phyloP scores from a whole-genome alignment of 306 rosid genomes.

The Quercus rubra region DNA sequence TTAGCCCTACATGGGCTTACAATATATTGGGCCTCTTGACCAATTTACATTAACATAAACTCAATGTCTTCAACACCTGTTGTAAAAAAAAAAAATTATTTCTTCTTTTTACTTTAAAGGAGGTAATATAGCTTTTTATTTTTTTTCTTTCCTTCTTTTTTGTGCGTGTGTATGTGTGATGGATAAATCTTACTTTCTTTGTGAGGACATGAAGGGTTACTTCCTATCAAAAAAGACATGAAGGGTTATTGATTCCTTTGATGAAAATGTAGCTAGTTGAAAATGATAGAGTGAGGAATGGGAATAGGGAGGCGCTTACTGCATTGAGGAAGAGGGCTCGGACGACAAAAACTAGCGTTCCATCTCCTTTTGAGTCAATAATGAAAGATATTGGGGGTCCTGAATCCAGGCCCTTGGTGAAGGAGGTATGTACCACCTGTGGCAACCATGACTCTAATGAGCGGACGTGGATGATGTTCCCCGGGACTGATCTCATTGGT shows the following conservation, averaged over 20 bases:
- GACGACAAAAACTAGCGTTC: conserved; percentile 76
- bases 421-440: conserved; percentile 82
- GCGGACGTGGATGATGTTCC: conserved; percentile 80
- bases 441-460: conserved; percentile 77
- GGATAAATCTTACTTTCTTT: neutral
- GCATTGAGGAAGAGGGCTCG: conserved; percentile 79
- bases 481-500: conserved; percentile 75
- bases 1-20: too few species aligned
- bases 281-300: conserved; percentile 80
- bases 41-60: too few species aligned
- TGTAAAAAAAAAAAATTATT: too few species aligned
- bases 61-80: too few species aligned
- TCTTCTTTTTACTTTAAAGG: too few species aligned
- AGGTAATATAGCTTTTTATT: too few species aligned
- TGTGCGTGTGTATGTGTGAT: too few species aligned
- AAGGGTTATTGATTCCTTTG: neutral
- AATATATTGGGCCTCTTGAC: too few species aligned
- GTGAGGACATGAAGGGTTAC: neutral
- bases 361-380: conserved; percentile 76
- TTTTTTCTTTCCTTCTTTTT: neutral
- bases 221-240: too few species aligned
- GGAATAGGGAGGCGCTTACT: conserved; percentile 87
- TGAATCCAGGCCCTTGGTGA: conserved; percentile 63
- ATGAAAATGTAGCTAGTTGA: conserved; percentile 60
- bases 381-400: conserved; percentile 70